Percentiles rank a stretch among this genome's conserved stretches.
These are phyloP conservation scores for Candida piceae DNA, from an alignment of 805 yeast species.

Conservation along the genomic window DNA sequence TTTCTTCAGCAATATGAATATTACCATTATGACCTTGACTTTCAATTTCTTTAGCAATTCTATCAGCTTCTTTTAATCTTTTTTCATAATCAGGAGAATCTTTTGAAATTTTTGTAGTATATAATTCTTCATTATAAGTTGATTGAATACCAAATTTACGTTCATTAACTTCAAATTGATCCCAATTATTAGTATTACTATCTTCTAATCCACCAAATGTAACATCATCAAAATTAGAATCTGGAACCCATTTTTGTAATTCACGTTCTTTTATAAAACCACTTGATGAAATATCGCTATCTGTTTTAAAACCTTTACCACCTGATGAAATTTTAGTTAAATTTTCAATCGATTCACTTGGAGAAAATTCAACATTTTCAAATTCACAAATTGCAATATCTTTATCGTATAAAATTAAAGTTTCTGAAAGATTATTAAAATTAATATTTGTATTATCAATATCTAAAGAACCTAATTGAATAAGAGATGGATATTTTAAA, in stretches of 20 bases:
- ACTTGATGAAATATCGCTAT: slow-evolving; percentile 71
- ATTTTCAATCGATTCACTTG: slow-evolving; percentile 2
- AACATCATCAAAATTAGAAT: slow-evolving; percentile 29
- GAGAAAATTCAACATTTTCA: slow-evolving; percentile 31
- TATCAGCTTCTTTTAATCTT: slow-evolving; percentile 65
- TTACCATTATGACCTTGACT: slow-evolving; percentile 58
- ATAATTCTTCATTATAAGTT: slow-evolving; percentile 76
- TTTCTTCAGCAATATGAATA: slow-evolving; percentile 84
- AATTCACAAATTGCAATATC: slow-evolving; percentile 50
- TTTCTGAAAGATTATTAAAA: slow-evolving; percentile 36
- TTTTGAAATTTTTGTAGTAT: slow-evolving; percentile 73
- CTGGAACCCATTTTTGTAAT: slow-evolving; percentile 83
- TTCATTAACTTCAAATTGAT: slow-evolving; percentile 91
- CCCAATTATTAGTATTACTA: slow-evolving; percentile 49
- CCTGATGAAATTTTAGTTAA: neutral
- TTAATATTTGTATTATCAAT: slow-evolving; percentile 28
- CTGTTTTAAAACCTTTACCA: slow-evolving; percentile 70
- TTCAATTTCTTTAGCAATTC: slow-evolving; percentile 80
- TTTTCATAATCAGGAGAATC: slow-evolving; percentile 67
- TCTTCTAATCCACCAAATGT: slow-evolving; percentile 34
- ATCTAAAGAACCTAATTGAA: slow-evolving; percentile 31
- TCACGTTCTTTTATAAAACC: slow-evolving; percentile 55
- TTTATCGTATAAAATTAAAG: slow-evolving; percentile 41
- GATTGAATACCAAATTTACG: slow-evolving; percentile 84
- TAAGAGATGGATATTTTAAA: slow-evolving; percentile 45